These are phyloP conservation scores for Globisporangium paddicum DNA, from an alignment of 352 stramenopile species.

Conservation along the genomic window DNA sequence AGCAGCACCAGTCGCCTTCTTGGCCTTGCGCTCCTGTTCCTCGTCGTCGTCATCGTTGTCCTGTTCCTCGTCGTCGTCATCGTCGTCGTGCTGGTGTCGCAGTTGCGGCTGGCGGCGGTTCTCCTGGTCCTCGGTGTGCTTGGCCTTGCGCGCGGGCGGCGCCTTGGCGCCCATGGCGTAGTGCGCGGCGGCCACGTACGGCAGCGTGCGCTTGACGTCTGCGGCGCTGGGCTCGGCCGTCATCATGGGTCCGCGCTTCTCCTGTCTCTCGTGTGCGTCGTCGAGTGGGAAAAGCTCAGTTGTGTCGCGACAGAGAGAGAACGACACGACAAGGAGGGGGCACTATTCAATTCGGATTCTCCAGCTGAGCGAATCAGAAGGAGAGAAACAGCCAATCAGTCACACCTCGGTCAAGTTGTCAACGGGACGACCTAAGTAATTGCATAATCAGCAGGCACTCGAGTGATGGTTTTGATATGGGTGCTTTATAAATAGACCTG, in stretches of 20 bases:
- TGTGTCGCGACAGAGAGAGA: constrained; percentile 1
- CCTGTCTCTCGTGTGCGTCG: constrained; percentile 3
- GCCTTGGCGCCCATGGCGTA: constrained; percentile 19
- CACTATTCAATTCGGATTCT: constrained; percentile 12
- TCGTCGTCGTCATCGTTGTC: constrained; percentile 7
- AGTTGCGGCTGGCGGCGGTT: constrained; percentile 11
- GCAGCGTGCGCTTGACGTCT: constrained; percentile 33
- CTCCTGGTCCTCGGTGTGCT: constrained; percentile 13
- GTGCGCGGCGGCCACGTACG: constrained; percentile 15
- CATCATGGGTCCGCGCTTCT: constrained; percentile 36
- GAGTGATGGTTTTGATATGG: too few species aligned
- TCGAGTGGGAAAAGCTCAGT: constrained; percentile 9
- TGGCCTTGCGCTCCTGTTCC: background rate
- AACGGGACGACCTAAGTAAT: constrained; percentile 5
- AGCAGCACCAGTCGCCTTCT: background rate
- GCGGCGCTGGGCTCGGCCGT: constrained; percentile 47
- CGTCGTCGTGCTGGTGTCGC: constrained; percentile 1
- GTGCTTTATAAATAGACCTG: background rate
- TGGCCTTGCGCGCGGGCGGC: background rate
- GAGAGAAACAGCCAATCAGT: constrained; percentile 15
- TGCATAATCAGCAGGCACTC: constrained; percentile 1
- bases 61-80: constrained; percentile 11
- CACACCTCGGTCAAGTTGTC: constrained; percentile 4
- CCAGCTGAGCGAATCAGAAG: constrained; percentile 12
- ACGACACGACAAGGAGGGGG: background rate